phyloP scores from a whole-genome alignment of 2,329 filamentous ascomycete species.

The Monilinia vaccinii-corymbosi region DNA sequence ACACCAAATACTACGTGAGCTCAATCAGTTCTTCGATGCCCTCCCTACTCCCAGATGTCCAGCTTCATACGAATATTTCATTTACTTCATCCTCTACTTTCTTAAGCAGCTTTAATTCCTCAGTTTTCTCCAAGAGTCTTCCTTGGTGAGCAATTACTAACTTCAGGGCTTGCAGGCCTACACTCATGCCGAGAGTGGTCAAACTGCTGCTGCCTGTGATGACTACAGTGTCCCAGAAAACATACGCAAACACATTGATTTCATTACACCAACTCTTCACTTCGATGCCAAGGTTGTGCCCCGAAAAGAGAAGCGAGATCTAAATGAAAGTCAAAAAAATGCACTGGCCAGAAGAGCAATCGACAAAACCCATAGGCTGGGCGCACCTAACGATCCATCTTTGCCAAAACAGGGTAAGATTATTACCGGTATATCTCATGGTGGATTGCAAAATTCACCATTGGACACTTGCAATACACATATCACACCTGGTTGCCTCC shows the following conservation, averaged over 20 bases:
- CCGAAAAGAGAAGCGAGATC: slow-evolving; percentile 3
- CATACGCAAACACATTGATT: slow-evolving; percentile 11
- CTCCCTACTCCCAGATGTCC: background rate
- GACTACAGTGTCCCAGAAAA: slow-evolving; percentile 11
- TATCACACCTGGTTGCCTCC: slow-evolving; percentile 47
- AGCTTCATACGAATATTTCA: background rate
- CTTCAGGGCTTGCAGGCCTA: slow-evolving; percentile 1
- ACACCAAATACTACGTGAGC: slow-evolving; percentile 36
- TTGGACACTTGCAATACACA: slow-evolving; percentile 37
- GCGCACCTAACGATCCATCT: slow-evolving; percentile 26
- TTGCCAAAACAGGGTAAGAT: slow-evolving; percentile 27
- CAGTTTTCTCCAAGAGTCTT: background rate
- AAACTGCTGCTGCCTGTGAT: slow-evolving; percentile 14
- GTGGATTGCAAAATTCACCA: background rate
- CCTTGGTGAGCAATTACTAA: background rate
- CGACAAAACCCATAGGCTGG: slow-evolving; percentile 36
- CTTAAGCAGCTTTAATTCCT: background rate
- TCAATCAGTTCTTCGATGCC: background rate
- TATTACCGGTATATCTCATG: background rate
- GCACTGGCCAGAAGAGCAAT: slow-evolving; percentile 12
- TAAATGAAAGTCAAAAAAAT: background rate
- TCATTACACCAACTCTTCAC: slow-evolving; percentile 14
- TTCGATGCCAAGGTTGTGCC: slow-evolving; percentile 11
- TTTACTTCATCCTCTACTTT: background rate
- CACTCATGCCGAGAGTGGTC: slow-evolving; percentile 15